Evolutionary conservation across 2,329 filamentous ascomycete species (phyloP), one percentile per base, ranked within the genome.

Genomic region (Pseudopithomyces maydicus): DNA sequence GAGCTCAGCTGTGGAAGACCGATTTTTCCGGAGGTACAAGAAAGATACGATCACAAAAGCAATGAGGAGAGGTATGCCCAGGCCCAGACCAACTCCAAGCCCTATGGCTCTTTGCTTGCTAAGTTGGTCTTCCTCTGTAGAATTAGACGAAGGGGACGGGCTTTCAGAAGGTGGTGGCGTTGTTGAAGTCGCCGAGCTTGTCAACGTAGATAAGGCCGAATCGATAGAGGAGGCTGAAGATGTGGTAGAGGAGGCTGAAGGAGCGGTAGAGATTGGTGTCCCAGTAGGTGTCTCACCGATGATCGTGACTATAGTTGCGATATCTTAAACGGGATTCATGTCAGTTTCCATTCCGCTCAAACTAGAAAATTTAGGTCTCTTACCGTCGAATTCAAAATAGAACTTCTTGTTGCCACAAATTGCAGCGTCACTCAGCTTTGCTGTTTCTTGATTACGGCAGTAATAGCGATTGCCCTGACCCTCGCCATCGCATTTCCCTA

Each of bases 341-440:
- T 4, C 17, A 43, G 15, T 29, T 26, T 36, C 11, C 2, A 44
- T 15, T 14, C 6, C 45, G 5, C 11, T 15, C 14, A 23, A 19
- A 7, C 35, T 15, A 6, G 6, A 6, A 4, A 26, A 15, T 29
- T 23, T 8, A 23, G 29, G 4, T 33, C 12, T 11, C 45, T 26
- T 29, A 50, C 52, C 52, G 15, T 26, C 7, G 15, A 55, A 50
- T 26, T 50, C 52, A 44, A 50, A 44, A 29, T 55, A 50, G 12
- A 36, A 44, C 6, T 2, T 12, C 12, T 41, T 35, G 12, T 50
- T 38, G 15, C 20, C 33, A 14, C 52, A 55, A 23, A 36, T 5
- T 6, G 26, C 50, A 12, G 26, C 6, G 36, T 55, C 39, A 17
- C 38, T 50, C 29, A 44, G n/a, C 0, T 14, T 14, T 39, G 44